phyloP scores from a whole-genome alignment of 2,329 filamentous ascomycete species.

The Paracoccidioides lutzii region DNA sequence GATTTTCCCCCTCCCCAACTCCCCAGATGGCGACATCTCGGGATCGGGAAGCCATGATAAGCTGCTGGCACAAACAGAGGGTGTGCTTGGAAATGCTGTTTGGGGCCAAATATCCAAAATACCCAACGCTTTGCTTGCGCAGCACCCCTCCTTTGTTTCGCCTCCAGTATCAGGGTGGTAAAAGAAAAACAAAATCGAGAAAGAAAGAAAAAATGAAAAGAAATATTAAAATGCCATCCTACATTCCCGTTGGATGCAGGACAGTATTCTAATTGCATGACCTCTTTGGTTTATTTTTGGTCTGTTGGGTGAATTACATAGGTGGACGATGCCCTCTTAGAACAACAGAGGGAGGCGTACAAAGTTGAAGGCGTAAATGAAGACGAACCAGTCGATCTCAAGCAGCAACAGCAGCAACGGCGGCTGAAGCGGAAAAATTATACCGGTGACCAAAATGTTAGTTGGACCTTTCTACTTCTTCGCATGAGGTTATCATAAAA shows the following conservation, averaged over 20 bases:
- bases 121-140: background rate
- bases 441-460: conserved; percentile 39
- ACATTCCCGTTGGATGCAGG: conserved; percentile 2
- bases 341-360: conserved; percentile 50
- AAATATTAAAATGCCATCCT: background rate
- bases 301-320: conserved; percentile 22
- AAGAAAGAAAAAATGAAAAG: background rate
- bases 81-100: background rate
- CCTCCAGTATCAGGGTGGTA: background rate
- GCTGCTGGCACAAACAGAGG: background rate
- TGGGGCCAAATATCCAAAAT: background rate
- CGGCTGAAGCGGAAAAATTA: conserved; percentile 44
- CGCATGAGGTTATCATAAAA: background rate
- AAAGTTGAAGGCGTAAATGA: conserved; percentile 48
- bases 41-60: background rate
- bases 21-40: background rate
- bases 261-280: conserved; percentile 5
- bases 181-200: too few relatives aligned
- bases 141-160: background rate
- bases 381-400: conserved; percentile 28
- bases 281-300: background rate
- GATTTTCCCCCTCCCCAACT: background rate
- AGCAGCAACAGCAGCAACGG: conserved; percentile 26
- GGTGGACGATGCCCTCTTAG: conserved; percentile 48
- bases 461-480: conserved; percentile 12